Evolutionary conservation across 495 filamentous ascomycete genomes (phyloP), one percentile per base, ranked within the genome.

Genomic region (Podospora pseudocomata): DNA sequence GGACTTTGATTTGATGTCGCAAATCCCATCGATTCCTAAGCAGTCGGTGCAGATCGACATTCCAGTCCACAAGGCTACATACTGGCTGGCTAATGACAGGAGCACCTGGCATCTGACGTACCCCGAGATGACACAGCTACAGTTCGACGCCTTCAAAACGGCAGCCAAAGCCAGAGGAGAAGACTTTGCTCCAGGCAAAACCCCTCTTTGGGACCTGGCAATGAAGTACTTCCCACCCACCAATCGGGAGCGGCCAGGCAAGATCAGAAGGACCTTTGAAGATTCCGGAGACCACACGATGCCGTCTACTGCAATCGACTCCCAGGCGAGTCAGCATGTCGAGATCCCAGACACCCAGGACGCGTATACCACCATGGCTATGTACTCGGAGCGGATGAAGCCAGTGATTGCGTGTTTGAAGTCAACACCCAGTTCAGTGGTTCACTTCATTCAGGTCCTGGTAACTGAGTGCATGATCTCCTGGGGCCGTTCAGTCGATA

Each of bases 401-500:
- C 66, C 69, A 6, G 65, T 75, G 3, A 73, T 82, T 19, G 81
- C 77, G 3, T 65, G 70, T 5, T 70, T 84, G 32, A 70, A 78
- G 60, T 83, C 82, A 4, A 53, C 82, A 0, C 65, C 77, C 0
- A 80, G 80, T 16, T 90, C 88, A 5, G 74, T 78, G 19, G 64
- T 87, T 3, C 63, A 72, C 0, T 84, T 82, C 39, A 74, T 93
- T 27, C 86, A 82, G 2, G 78, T 96, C 32, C 81, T 80, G 27
- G 79, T 97, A 27, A 87, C 87, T 59, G 80, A 85, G 27, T 86
- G 86, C 15, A 75, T 90, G 76, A 87, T 88, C 0, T 89, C 88
- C 3, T 97, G 90, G 88, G 94, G 94, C 39, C 88, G 94, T 18
- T 84, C 86, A 0, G 75, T 72, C 0, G 74, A 77, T 19, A 91